phyloP scores from a whole-genome alignment of 2,329 filamentous ascomycete genomes.

The Colletotrichum falcatum region DNA sequence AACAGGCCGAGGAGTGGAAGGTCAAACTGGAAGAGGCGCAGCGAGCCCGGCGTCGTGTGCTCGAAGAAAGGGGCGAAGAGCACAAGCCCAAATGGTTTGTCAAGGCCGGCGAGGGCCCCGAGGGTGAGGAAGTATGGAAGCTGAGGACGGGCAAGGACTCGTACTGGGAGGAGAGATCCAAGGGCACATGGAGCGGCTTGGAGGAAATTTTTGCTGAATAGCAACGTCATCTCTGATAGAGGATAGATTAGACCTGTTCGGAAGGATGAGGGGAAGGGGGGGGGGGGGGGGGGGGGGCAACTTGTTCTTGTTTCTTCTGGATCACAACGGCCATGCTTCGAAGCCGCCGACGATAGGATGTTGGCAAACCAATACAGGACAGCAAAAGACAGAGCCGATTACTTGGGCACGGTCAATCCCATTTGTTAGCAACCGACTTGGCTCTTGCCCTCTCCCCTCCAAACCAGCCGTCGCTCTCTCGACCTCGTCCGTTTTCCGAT shows the following conservation, averaged over 20 bases:
- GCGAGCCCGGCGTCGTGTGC: slow-evolving; percentile 75
- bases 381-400: not conserved
- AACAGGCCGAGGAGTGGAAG: slow-evolving; percentile 87
- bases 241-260: too few species aligned
- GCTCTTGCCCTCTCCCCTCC: not conserved
- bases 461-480: not conserved
- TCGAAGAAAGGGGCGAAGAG: slow-evolving; percentile 80
- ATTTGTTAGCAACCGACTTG: not conserved
- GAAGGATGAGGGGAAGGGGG: too few species aligned
- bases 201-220: slow-evolving; percentile 60
- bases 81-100: slow-evolving; percentile 89
- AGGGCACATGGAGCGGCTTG: slow-evolving; percentile 72
- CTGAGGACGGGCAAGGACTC: slow-evolving; percentile 85
- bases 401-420: not conserved
- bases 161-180: slow-evolving; percentile 90
- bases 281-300: not conserved
- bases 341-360: not conserved
- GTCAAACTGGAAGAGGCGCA: slow-evolving; percentile 87
- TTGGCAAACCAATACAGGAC: not conserved
- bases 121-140: slow-evolving; percentile 78
- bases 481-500: not conserved
- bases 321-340: not conserved
- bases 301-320: slow-evolving; percentile 5
- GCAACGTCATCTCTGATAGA: not conserved
- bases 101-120: slow-evolving; percentile 69